phyloP scores from a whole-genome alignment of 2,329 filamentous ascomycete genomes.

The Diaporthe eres region DNA sequence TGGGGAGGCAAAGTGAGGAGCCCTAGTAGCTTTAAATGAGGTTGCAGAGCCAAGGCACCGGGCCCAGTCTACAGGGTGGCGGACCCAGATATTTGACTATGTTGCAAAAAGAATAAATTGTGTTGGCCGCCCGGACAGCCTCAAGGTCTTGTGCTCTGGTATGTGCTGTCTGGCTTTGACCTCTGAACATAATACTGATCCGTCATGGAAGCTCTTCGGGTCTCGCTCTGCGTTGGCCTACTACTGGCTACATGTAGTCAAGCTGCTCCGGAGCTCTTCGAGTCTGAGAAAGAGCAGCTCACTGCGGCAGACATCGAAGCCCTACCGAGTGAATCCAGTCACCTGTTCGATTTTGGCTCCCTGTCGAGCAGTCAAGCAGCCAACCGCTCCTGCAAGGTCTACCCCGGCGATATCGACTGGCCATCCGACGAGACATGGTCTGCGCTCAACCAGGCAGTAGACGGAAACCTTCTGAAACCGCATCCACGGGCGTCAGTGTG shows the following conservation, averaged over 20 bases:
- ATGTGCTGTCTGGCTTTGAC: neutral
- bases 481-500: conserved; percentile 51
- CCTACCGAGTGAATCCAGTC: neutral
- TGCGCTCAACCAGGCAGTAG: conserved; percentile 49
- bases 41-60: conserved; percentile 18
- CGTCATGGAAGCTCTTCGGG: neutral
- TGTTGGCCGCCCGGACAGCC: no score
- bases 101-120: neutral
- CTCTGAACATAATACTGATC: neutral
- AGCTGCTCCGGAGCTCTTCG: conserved; percentile 14
- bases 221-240: neutral
- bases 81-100: neutral
- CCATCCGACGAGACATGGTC: conserved; percentile 50
- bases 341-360: conserved; percentile 9
- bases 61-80: neutral
- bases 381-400: conserved; percentile 47
- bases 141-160: neutral
- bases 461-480: conserved; percentile 51
- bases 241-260: neutral
- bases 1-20: neutral
- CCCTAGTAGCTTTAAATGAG: neutral
- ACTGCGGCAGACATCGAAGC: conserved; percentile 12
- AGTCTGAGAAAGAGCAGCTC: conserved; percentile 20
- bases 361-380: no score
- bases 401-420: conserved; percentile 49